phyloP scores from a whole-genome alignment of 2,329 filamentous ascomycete species.

The Xylariaceae sp. region DNA sequence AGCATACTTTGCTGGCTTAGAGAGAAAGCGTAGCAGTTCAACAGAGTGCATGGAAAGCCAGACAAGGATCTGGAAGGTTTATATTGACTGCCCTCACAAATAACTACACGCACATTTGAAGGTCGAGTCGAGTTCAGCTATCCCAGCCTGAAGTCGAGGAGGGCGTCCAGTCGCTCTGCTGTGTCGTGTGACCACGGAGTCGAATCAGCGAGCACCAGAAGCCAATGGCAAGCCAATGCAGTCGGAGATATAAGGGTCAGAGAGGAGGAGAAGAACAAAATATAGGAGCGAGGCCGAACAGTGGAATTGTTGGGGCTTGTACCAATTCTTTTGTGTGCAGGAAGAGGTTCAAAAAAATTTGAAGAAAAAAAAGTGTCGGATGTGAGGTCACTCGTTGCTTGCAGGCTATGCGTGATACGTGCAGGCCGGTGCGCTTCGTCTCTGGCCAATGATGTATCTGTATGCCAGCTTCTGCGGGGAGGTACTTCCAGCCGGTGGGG shows the following conservation, averaged over 20 bases:
- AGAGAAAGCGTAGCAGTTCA: conserved; percentile 87
- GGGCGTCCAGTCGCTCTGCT: neutral
- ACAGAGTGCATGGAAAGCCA: conserved; percentile 79
- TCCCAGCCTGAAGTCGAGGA: neutral
- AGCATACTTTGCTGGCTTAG: conserved; percentile 85
- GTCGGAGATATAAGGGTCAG: neutral
- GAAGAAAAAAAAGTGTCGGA: neutral
- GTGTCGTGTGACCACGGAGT: conserved; percentile 23
- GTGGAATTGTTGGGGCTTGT: neutral
- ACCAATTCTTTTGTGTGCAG: neutral
- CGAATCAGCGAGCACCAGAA: neutral
- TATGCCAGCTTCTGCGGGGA: neutral
- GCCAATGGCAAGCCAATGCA: neutral
- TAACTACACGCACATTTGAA: conserved; percentile 2
- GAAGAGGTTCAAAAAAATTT: neutral
- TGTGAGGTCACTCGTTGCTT: neutral
- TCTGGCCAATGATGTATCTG: neutral
- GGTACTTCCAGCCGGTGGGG: neutral
- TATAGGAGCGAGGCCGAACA: neutral
- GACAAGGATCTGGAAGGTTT: conserved; percentile 18
- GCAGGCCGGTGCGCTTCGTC: neutral
- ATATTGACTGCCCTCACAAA: conserved; percentile 22
- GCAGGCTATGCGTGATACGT: neutral
- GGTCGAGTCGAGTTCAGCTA: neutral
- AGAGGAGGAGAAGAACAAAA: neutral